Percentiles rank a stretch among this genome's conserved stretches.
These are phyloP conservation scores for Glonium stellatum DNA, from an alignment of 495 filamentous ascomycete genomes.

Conservation along the genomic window DNA sequence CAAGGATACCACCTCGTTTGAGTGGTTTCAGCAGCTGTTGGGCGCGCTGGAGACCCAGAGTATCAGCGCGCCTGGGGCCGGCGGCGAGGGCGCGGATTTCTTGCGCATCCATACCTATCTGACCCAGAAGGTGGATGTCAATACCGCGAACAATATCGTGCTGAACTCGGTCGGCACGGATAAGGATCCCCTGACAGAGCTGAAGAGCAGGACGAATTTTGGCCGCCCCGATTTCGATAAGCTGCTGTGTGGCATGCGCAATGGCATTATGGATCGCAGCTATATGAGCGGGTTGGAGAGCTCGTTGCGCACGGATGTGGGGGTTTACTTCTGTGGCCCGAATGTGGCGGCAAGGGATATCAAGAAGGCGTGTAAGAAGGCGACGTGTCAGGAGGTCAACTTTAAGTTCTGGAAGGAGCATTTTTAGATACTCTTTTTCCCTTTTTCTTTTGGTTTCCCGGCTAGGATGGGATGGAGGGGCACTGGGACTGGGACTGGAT, in stretches of 20 bases:
- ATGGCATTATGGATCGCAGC: conserved; percentile 74
- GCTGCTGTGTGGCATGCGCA: conserved; percentile 76
- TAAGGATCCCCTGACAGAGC: conserved; percentile 84
- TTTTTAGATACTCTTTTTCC: conserved; percentile 33
- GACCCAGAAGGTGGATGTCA: conserved; percentile 82
- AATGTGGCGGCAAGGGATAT: conserved; percentile 78
- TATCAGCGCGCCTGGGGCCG: conserved; percentile 46
- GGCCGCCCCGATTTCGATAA: conserved; percentile 84
- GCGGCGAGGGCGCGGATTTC: conserved; percentile 69
- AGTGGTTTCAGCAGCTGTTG: conserved; percentile 96
- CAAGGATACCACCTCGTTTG: conserved; percentile 90
- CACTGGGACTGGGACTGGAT: too few species aligned
- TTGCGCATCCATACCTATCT: conserved; percentile 97
- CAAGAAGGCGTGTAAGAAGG: conserved; percentile 64
- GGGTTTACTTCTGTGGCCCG: conserved; percentile 96
- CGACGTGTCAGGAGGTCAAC: conserved; percentile 66
- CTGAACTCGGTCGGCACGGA: conserved; percentile 85
- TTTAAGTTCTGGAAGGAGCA: conserved; percentile 99
- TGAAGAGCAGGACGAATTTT: conserved; percentile 87
- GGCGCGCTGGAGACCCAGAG: conserved; percentile 87
- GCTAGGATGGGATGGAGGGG: too few species aligned
- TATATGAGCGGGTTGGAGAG: conserved; percentile 79
- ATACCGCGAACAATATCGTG: conserved; percentile 93
- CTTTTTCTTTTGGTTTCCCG: too few species aligned
- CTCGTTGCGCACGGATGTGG: conserved; percentile 69